These are phyloP conservation scores for Cichorium intybus DNA, from an alignment of 140 eudicot species.

Conservation along the genomic window DNA sequence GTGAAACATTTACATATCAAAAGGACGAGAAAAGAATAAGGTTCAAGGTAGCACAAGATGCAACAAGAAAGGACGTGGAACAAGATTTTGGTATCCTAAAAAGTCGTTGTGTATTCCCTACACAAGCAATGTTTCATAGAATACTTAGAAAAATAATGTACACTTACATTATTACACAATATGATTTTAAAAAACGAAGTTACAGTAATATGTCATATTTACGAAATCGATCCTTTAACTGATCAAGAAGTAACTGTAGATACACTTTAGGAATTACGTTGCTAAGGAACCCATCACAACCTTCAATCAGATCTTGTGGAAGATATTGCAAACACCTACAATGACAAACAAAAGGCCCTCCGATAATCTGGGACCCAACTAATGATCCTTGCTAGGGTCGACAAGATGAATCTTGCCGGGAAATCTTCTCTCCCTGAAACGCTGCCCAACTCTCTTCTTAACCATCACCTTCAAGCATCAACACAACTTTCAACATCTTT, in stretches of 20 bases:
- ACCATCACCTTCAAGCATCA: too few relatives aligned
- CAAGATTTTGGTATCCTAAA: background rate
- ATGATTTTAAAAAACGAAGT: background rate
- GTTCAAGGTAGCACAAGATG: background rate
- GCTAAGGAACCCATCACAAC: background rate
- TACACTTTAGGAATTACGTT: slow-evolving; percentile 33
- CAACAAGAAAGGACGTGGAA: background rate
- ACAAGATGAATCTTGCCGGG: too few relatives aligned
- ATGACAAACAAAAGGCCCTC: too few relatives aligned
- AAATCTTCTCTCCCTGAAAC: too few relatives aligned
- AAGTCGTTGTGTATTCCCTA: background rate
- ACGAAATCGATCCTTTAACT: background rate
- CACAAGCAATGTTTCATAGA: slow-evolving; percentile 39
- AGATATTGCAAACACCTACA: too few relatives aligned
- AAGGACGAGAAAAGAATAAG: too few relatives aligned
- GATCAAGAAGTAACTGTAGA: background rate
- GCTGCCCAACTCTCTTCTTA: too few relatives aligned
- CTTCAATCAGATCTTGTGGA: background rate
- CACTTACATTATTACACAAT: too few relatives aligned
- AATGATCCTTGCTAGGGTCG: too few relatives aligned
- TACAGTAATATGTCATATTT: background rate
- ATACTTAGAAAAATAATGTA: slow-evolving; percentile 9
- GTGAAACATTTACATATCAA: background rate
- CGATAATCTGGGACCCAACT: too few relatives aligned
- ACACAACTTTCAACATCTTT: too few relatives aligned